A percentile compares a stretch with the other conserved stretches of the same genome.
phyloP scores from a whole-genome alignment of 129 eudicot species.

The Deinandra increscens region DNA sequence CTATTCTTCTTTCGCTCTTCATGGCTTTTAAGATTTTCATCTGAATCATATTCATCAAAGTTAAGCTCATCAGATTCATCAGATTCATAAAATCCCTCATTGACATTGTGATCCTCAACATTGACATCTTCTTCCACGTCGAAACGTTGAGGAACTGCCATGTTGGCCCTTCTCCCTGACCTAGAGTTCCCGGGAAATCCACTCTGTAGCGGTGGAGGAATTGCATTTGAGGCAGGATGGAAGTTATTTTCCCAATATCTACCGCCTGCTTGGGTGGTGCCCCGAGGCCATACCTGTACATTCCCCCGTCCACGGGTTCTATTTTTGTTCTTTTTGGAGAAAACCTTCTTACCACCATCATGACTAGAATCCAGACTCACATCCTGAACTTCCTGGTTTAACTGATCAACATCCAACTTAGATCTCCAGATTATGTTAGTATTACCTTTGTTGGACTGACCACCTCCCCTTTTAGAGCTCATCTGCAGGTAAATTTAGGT shows the following conservation, averaged over 20 bases:
- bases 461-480: slow-evolving; percentile 48
- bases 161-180: slow-evolving; percentile 21
- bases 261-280: slow-evolving; percentile 35
- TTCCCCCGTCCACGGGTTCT: slow-evolving; percentile 37
- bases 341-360: slow-evolving; percentile 59
- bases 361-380: slow-evolving; percentile 38
- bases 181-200: slow-evolving; percentile 60
- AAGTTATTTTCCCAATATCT: slow-evolving; percentile 36
- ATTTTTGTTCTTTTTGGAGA: slow-evolving; percentile 43
- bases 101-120: slow-evolving; percentile 7
- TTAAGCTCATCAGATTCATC: slow-evolving; percentile 61
- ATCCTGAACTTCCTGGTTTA: slow-evolving; percentile 43
- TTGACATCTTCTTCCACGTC: slow-evolving; percentile 25
- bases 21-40: slow-evolving; percentile 54
- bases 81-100: slow-evolving; percentile 44
- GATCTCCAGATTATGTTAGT: slow-evolving; percentile 16
- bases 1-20: slow-evolving; percentile 52
- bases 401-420: slow-evolving; percentile 33
- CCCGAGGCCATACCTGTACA: slow-evolving; percentile 41
- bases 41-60: slow-evolving; percentile 60
- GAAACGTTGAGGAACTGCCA: neutral
- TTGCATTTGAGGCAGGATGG: slow-evolving; percentile 18
- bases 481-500: slow-evolving; percentile 15
- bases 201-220: slow-evolving; percentile 52
- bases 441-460: slow-evolving; percentile 38